These are phyloP conservation scores for Cyclotella atomus DNA, from an alignment of 108 stramenopile species.

Conservation along the genomic window DNA sequence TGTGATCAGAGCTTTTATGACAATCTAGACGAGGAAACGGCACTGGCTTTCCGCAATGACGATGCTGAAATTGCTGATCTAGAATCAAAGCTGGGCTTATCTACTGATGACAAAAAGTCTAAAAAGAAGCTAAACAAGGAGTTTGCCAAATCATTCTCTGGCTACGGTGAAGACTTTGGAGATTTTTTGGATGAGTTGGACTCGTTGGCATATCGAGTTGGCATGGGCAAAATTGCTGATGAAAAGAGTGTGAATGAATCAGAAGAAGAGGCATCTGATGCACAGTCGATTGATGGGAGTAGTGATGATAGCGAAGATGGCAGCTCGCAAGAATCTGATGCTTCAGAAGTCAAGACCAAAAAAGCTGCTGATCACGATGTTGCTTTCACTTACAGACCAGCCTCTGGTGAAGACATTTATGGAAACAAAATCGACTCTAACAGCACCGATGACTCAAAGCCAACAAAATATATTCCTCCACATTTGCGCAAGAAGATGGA, in stretches of 20 bases:
- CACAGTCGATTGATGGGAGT: constrained; percentile 2
- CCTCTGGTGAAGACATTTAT: constrained; percentile 93
- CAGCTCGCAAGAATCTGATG: constrained; percentile 20
- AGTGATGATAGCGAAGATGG: constrained; percentile 38
- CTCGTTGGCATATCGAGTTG: constrained; percentile 52
- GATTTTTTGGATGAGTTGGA: constrained; percentile 80
- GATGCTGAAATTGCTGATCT: constrained; percentile 54
- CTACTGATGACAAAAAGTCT: constrained; percentile 15
- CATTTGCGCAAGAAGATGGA: constrained; percentile 64
- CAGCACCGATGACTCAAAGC: constrained; percentile 11
- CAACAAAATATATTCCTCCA: constrained; percentile 84
- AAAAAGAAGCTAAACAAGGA: constrained; percentile 51
- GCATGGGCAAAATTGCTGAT: constrained; percentile 7
- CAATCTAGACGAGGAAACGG: constrained; percentile 53
- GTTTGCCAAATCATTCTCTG: constrained; percentile 43
- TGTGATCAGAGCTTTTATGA: too few species aligned
- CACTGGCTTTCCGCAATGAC: constrained; percentile 47
- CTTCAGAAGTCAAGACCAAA: constrained; percentile 29
- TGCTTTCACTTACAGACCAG: constrained; percentile 82
- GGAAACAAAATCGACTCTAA: constrained; percentile 72
- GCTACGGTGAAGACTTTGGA: constrained; percentile 85
- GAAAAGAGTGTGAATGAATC: neutral
- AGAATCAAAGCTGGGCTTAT: constrained; percentile 57
- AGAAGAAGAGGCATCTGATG: neutral
- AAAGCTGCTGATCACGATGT: constrained; percentile 62